Evolutionary conservation across 148 eudicot genomes (phyloP), one percentile per base, ranked within the genome.

Genomic region (Euryodendron excelsum): DNA sequence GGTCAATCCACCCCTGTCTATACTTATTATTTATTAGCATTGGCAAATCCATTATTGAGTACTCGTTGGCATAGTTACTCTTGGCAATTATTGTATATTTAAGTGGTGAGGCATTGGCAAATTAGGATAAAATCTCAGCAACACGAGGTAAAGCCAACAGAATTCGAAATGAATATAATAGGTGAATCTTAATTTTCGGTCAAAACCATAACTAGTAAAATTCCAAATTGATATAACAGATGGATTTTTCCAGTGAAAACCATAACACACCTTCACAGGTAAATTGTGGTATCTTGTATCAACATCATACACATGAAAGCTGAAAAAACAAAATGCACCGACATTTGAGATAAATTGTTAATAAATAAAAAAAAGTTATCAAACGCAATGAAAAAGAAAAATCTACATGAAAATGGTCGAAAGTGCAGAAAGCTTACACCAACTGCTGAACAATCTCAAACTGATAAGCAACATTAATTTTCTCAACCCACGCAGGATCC

Each of bases 391-490:
- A 76, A 17, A 30, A 23, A 55, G 53, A 66, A 1, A 74, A 76
- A 25, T 33, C 27, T 36, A 25, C 13, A 11, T 36, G 11, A 55
- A 20, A 30, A 47, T 56, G 3, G 39, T 55, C n/a, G 34, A 50
- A 72, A 61, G 33, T 25, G 45, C 27, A 37, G 36, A 80, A 59
- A 45, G 64, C 90, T 79, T 90, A 96, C 99, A 89, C 78, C 75
- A 96, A 75, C 6, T 85, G 82, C 80, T 96, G 99, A 76, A 96
- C 90, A 60, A 85, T 88, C 87, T 96, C 99, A 87, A 96, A 96
- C 65, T 93, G 98, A 78, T 93, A 93, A 12, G 89, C 72, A 45
- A 88, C 77, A 75, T 87, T 82, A 30, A 92, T 84, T 83, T 96
- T 93, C 77, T 79, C 80, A 76, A 96, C 93, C 98, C 98, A 96